These are phyloP conservation scores for Hortaea sp. DNA, from an alignment of 2,329 filamentous ascomycete species.

Conservation along the genomic window DNA sequence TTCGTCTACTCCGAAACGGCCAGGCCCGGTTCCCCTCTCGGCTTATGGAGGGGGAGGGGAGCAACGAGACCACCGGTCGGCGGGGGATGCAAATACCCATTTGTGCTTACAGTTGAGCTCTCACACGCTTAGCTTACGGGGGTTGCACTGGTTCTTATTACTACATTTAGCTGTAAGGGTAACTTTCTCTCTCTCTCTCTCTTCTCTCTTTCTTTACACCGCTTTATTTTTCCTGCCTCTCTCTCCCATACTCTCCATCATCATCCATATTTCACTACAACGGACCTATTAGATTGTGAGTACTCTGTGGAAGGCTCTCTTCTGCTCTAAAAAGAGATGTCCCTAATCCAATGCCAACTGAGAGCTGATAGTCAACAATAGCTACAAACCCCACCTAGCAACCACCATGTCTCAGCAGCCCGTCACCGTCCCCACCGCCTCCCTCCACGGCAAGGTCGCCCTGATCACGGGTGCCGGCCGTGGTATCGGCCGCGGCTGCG, in stretches of 20 bases:
- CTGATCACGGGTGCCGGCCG: constrained; percentile 57
- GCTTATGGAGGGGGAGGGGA: not conserved
- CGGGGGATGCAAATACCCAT: not conserved
- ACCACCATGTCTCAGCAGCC: constrained; percentile 20
- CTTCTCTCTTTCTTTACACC: not conserved
- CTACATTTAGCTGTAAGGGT: no score
- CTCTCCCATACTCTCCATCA: not conserved
- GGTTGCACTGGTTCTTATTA: not conserved
- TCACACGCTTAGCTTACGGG: not conserved
- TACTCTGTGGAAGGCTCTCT: no score
- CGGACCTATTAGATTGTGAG: not conserved
- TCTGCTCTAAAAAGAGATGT: no score
- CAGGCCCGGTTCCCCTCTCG: not conserved
- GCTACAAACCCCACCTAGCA: no score
- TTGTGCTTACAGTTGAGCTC: not conserved
- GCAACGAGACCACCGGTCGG: no score
- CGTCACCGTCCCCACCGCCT: constrained; percentile 37
- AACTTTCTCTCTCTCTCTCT: no score
- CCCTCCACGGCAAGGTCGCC: constrained; percentile 43
- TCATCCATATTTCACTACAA: not conserved
- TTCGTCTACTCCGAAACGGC: not conserved
- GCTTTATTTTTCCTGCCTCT: not conserved
- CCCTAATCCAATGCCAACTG: no score
- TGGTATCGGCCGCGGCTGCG: constrained; percentile 57
- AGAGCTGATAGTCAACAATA: no score